phyloP scores from a whole-genome alignment of 2,329 filamentous ascomycete genomes.

The Hypoxylon sp. region DNA sequence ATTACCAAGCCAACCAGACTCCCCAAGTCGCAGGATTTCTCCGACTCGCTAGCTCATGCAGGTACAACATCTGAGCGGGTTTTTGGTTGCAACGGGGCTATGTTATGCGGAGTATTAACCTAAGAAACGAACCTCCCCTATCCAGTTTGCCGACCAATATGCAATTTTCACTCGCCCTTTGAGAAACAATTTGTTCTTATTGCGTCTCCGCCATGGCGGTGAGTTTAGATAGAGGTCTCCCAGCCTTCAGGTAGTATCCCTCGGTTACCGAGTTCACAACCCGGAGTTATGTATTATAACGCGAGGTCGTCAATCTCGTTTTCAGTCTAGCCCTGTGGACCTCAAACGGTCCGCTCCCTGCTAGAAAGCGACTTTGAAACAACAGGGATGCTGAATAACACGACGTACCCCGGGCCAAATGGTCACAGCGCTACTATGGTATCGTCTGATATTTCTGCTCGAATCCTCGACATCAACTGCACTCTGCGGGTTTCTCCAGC shows the following conservation, averaged over 20 bases:
- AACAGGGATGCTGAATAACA: conserved; percentile 36
- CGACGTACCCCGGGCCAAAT: conserved; percentile 11
- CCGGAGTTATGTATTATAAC: conserved; percentile 18
- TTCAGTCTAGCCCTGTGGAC: conserved; percentile 41
- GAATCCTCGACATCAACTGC: conserved; percentile 7
- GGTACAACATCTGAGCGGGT: conserved; percentile 19
- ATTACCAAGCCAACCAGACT: conserved; percentile 35
- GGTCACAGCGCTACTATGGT: conserved; percentile 33
- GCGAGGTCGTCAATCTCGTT: conserved; percentile 7
- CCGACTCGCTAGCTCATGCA: conserved; percentile 38
- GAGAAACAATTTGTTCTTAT: conserved; percentile 12
- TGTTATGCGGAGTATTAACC: conserved; percentile 6
- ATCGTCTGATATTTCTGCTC: conserved; percentile 41
- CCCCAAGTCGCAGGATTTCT: conserved; percentile 39
- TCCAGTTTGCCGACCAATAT: not conserved
- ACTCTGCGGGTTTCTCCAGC: not conserved
- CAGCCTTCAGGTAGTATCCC: not conserved
- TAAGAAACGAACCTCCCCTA: not conserved
- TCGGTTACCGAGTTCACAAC: conserved; percentile 4
- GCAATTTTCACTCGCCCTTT: not conserved
- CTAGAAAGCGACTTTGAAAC: conserved; percentile 46
- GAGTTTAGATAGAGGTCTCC: not conserved
- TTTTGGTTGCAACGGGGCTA: conserved; percentile 21
- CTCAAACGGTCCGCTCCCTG: conserved; percentile 39
- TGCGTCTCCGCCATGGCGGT: not conserved